These are phyloP conservation scores for Artemisia princeps DNA, from an alignment of 140 eudicot species.

Conservation along the genomic window DNA sequence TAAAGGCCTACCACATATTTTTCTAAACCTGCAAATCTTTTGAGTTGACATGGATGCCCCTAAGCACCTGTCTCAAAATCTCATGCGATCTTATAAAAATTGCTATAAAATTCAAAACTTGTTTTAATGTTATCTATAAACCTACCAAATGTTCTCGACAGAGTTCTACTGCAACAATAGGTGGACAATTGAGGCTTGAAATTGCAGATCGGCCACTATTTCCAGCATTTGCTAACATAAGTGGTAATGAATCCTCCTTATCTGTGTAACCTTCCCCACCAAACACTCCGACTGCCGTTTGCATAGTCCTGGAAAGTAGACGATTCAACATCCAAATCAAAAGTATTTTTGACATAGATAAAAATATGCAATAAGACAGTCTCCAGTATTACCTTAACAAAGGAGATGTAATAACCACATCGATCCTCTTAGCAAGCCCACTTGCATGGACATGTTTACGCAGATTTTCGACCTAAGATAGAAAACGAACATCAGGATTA, in stretches of 20 bases:
- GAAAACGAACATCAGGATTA: neutral
- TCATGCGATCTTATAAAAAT: too few species aligned
- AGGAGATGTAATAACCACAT: slow-evolving; percentile 81
- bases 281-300: slow-evolving; percentile 96
- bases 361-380: neutral
- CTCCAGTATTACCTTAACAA: slow-evolving; percentile 52
- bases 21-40: too few species aligned
- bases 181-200: slow-evolving; percentile 81
- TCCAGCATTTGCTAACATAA: slow-evolving; percentile 94
- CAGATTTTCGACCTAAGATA: slow-evolving; percentile 64
- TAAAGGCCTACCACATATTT: too few species aligned
- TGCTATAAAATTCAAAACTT: too few species aligned
- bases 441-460: slow-evolving; percentile 67
- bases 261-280: slow-evolving; percentile 83
- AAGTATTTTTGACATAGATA: neutral
- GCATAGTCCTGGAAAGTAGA: slow-evolving; percentile 61
- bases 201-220: slow-evolving; percentile 74
- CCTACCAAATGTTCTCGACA: slow-evolving; percentile 95
- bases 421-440: slow-evolving; percentile 67
- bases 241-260: slow-evolving; percentile 55
- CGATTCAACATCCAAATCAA: slow-evolving; percentile 12
- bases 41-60: too few species aligned
- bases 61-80: too few species aligned
- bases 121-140: neutral
- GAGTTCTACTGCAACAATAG: slow-evolving; percentile 73